Base-by-base conservation (phyloP, 768 basidiomycete species). In the Bullera alba region DNA sequence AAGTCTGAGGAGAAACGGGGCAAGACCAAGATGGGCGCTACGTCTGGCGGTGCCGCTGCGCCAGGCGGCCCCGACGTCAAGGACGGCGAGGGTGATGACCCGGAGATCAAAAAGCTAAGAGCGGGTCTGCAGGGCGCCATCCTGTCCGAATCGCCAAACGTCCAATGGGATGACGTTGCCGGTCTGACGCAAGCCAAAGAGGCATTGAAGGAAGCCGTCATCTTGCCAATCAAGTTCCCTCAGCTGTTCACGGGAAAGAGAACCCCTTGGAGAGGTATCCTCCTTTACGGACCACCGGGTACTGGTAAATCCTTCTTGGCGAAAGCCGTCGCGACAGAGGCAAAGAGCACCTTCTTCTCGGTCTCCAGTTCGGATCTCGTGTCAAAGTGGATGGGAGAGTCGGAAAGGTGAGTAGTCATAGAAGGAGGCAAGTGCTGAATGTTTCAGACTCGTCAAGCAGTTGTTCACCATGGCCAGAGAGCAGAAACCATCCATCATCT, bases 341-440 rank as follows among this genome's bases (percentile, higher is more conserved):
- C 95, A 46, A 96, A 97, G 76, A 91, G 91, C 73, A 96, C 93
- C 7, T 99, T 99, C 79, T 97, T 93, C 76, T 88, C 85, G 58
- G 90, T 99, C 54, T 89, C 86, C 65, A 90, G 87, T 21, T 84
- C 84, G 70, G 95, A 97, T 67, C 77, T 99, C 48, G 95, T 97
- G 48, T 92, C 89, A 73, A 99, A 97, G 72, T 99, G 95, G 95
- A 95, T 97, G 76, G 95, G 95, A 51, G 95, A 99, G 73, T 92
- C 89, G 3, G 93, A 97, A 75, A 78, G 93, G 91, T 87, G 54
- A 69, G 82, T 72, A 1, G 21, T 45, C 38, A 27, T 12, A 21
- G n/a, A 15, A 36, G 22, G 41, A 12, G 14, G 36, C 16, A 28
- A 14, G 28, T 2, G 49, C 51, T 56, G 44, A 60, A n/a, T 19